Evolutionary conservation across 495 filamentous ascomycete genomes (phyloP), one percentile per base, ranked within the genome.

Genomic region (Penicillium bovifimosum): DNA sequence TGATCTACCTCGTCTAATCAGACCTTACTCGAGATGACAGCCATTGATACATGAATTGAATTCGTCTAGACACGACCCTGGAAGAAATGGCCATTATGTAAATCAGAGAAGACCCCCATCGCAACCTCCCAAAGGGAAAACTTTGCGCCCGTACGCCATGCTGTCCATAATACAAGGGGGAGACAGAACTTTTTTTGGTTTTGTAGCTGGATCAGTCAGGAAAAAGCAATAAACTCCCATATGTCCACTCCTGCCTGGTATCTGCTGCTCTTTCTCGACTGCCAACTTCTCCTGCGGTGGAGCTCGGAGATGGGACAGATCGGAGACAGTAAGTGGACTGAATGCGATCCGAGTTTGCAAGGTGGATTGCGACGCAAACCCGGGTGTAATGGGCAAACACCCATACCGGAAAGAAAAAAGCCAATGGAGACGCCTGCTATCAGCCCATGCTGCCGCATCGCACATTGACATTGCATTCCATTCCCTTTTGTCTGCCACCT

Each of bases 141-240:
- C 55, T 66, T 70, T 69, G 38, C 38, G 70, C 72, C 72, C 44
- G 58, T 73, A 73, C 72, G 70, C 72, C 72, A 64, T 73, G 72
- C 72, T 75, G 68, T 67, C 71, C 70, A 64, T 62, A 64, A 71
- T 71, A 70, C 62, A 65, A 59, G 47, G 65, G 59, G 57, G 52
- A 52, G 55, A 60, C 59, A 57, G 54, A 59, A 51, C 66, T 56
- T 64, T 62, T 41, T 61, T 36, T 59, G 35, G 62, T 61, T 51
- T 61, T 63, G 56, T 62, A 47, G 57, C 13, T 50, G 17, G 27
- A 34, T 50, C 29, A 41, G 44, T 39, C 34, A 46, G 48, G 27
- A 44, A 53, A 35, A 54, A 59, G 56, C 50, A 55, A 54, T 29
- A 41, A 24, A 26, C 45, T 52, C 48, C 42, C 47, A 53, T 24